Evolutionary conservation across 2,329 filamentous ascomycete species (phyloP).

Genomic region (Graphilbum ipis-grandicollis): DNA sequence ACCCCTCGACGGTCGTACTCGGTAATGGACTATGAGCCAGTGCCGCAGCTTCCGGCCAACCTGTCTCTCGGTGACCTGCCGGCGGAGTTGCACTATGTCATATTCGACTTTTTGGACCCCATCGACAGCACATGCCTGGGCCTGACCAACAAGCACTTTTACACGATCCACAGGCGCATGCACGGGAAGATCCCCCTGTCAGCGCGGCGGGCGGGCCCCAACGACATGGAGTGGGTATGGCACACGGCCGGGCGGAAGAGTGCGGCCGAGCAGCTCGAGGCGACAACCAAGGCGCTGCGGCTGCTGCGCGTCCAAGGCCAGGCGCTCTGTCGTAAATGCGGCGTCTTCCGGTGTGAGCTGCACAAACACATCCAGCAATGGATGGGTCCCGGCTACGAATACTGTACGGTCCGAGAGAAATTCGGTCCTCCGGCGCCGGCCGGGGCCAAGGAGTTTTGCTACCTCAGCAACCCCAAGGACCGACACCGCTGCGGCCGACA

Average conservation of each 20-base stretch:
- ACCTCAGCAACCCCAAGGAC: conserved; percentile 41
- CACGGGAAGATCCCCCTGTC: conserved; percentile 39
- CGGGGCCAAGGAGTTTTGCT: conserved; percentile 33
- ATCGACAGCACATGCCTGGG: conserved; percentile 47
- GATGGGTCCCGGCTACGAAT: conserved; percentile 39
- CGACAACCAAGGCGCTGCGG: conserved; percentile 18
- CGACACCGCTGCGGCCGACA: conserved; percentile 41
- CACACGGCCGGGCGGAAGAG: conserved; percentile 28
- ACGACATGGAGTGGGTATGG: conserved; percentile 48
- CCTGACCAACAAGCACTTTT: conserved; percentile 38
- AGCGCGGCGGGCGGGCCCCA: conserved; percentile 39
- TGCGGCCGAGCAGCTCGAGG: not conserved
- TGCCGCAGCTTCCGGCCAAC: conserved; percentile 26
- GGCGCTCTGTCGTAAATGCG: conserved; percentile 45
- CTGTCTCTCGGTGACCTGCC: conserved; percentile 35
- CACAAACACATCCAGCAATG: conserved; percentile 43
- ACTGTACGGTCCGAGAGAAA: conserved; percentile 41
- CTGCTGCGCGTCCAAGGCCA: conserved; percentile 37
- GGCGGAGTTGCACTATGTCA: conserved; percentile 38
- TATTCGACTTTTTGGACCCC: conserved; percentile 46
- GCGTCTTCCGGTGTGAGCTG: conserved; percentile 42
- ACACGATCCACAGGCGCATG: conserved; percentile 38
- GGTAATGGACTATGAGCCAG: conserved; percentile 40
- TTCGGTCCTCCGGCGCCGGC: conserved; percentile 31
- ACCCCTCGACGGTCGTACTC: conserved; percentile 39